A percentile compares a stretch with the other conserved stretches of the same genome.
These are phyloP conservation scores for Hypoxylon rubiginosum DNA, from an alignment of 2,329 filamentous ascomycete genomes.

Conservation along the genomic window DNA sequence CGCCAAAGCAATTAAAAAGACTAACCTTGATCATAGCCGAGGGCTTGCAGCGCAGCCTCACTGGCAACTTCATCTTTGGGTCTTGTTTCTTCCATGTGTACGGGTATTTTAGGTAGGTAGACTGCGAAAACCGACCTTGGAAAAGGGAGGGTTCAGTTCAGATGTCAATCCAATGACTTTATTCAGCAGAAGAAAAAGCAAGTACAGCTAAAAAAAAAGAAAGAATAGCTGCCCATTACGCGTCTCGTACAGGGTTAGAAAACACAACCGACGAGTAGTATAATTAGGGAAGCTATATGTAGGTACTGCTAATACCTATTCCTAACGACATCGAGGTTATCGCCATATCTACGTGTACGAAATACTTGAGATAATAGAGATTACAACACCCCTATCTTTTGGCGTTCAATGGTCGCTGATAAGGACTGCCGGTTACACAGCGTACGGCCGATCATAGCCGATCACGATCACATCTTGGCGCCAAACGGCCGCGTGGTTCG, in stretches of 20 bases:
- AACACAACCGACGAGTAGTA: neutral
- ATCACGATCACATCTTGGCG: neutral
- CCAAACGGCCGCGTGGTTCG: neutral
- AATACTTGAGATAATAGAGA: neutral
- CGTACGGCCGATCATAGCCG: constrained; percentile 2
- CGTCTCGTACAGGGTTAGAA: neutral
- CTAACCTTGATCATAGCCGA: constrained; percentile 1
- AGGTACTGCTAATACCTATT: neutral
- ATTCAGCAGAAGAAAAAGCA: neutral
- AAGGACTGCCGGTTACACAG: neutral
- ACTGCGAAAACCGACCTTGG: neutral
- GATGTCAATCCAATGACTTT: neutral
- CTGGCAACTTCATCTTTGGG: neutral
- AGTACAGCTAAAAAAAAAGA: neutral
- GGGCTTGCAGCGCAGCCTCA: neutral
- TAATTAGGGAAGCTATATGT: neutral
- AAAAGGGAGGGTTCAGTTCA: constrained; percentile 1
- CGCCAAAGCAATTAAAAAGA: neutral
- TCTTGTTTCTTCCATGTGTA: neutral
- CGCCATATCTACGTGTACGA: neutral
- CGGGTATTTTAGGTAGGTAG: neutral
- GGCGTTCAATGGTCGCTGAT: neutral
- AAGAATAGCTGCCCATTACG: neutral
- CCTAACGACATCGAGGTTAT: neutral
- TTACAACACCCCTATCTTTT: constrained; percentile 1